Base-by-base conservation (phyloP, 495 filamentous ascomycete genomes). In the Penicillium fimorum region DNA sequence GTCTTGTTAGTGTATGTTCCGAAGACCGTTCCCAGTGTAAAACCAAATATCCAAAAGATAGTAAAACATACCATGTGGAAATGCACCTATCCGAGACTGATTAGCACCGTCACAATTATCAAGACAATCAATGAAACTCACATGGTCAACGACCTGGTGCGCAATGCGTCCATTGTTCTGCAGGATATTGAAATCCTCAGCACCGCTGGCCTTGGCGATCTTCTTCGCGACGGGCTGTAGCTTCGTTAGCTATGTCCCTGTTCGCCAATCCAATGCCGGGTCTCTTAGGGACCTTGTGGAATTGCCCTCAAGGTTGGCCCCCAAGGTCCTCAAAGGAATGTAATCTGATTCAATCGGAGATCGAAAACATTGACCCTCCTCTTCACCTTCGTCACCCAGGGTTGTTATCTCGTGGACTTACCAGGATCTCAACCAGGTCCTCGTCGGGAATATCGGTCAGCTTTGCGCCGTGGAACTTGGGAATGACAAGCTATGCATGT, bases 131-230 rank as follows among this genome's bases (percentile, higher is more conserved):
- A 45, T 33, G 25, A 13, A 55, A 76, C 84, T 73, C 74, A 95
- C 94, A 76, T 99, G 94, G 59, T 88, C 88, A 56, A 99, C 95
- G 51, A 86, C 78, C 74, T 99, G 94, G 75, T 99, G 95, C n/a
- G 94, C 94, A 66, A 89, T 79, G 20, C 82, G 75, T 25, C 94
- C 94, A 67, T 99, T 99, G 76, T 99, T 99, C 79, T 99, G 94
- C 57, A 99, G 74, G 50, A 99, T 80, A 67, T 99, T 99, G 79
- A 87, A 99, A 65, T 97, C 80, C 29, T 73, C 72, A 17, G 90
- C 87, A 7, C 89, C 89, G 12, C 81, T 83, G 24, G 90, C 92
- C n/a, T 71, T 62, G 45, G 86, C 93, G 24, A 99, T 82, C 65
- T 86, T 91, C 81, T 96, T 96, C 33, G 87, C 87, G 29, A 96